These are phyloP conservation scores for Alternaria atra DNA, from an alignment of 2,329 filamentous ascomycete genomes.

Conservation along the genomic window DNA sequence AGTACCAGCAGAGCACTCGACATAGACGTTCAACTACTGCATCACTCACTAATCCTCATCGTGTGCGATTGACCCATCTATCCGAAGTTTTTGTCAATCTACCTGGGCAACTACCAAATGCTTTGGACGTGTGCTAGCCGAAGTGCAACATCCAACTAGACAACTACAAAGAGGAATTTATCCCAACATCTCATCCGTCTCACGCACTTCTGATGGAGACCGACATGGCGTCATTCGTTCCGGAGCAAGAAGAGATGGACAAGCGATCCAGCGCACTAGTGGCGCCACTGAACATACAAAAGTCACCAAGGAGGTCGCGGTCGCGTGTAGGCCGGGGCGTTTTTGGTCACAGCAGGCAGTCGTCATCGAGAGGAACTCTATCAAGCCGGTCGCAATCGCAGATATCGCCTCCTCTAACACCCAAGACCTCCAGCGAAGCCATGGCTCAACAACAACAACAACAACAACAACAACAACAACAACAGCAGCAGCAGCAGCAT, in stretches of 20 bases:
- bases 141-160: constrained; percentile 42
- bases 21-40: constrained; percentile 25
- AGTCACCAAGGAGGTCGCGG: constrained; percentile 43
- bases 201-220: constrained; percentile 1
- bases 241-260: constrained; percentile 39
- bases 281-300: constrained; percentile 50
- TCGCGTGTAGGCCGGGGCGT: constrained; percentile 26
- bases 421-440: constrained; percentile 72
- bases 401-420: constrained; percentile 81
- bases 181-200: background rate
- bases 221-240: constrained; percentile 42
- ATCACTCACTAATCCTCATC: background rate
- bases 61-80: constrained; percentile 2
- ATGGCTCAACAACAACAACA: constrained; percentile 56
- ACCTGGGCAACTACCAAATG: constrained; percentile 34
- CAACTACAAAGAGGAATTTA: constrained; percentile 13
- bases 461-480: constrained; percentile 48
- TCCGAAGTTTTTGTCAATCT: constrained; percentile 17
- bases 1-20: constrained; percentile 11
- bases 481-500: constrained; percentile 52
- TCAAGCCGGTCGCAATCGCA: constrained; percentile 56
- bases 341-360: constrained; percentile 41
- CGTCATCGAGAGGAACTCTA: constrained; percentile 43
- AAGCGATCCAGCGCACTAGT: constrained; percentile 49
- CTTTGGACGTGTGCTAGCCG: constrained; percentile 28